Evolutionary conservation across 352 stramenopile species (phyloP).

Genomic region (Globisporangium rhizosaccharum): DNA sequence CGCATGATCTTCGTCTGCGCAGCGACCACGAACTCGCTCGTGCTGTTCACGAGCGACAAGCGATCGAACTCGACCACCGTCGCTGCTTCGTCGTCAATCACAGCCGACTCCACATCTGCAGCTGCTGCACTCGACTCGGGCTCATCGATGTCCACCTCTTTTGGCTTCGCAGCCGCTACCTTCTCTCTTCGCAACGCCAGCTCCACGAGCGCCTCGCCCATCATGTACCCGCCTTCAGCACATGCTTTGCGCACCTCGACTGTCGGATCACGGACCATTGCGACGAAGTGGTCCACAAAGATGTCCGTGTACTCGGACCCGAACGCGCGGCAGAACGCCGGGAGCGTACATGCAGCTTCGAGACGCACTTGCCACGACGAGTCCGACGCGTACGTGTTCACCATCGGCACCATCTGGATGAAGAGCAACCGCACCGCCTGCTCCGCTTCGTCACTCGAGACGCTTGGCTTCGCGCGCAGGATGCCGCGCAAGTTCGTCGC

Average conservation of each 20-base stretch:
- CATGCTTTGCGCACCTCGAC: slow-evolving; percentile 80
- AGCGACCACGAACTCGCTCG: slow-evolving; percentile 38
- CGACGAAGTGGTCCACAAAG: slow-evolving; percentile 86
- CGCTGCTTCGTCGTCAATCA: not conserved
- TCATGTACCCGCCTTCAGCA: slow-evolving; percentile 54
- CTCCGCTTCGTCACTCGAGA: slow-evolving; percentile 31
- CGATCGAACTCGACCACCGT: slow-evolving; percentile 19
- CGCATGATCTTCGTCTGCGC: slow-evolving; percentile 77
- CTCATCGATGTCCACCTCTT: slow-evolving; percentile 1
- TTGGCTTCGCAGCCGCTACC: not conserved
- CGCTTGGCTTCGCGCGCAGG: slow-evolving; percentile 20
- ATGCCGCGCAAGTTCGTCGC: slow-evolving; percentile 54
- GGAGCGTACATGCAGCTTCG: slow-evolving; percentile 67
- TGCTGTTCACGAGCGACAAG: slow-evolving; percentile 14
- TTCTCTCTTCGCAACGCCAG: slow-evolving; percentile 31
- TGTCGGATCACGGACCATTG: slow-evolving; percentile 75
- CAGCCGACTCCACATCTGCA: not conserved
- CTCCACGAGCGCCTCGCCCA: slow-evolving; percentile 56
- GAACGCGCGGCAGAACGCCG: slow-evolving; percentile 72
- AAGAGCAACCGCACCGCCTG: slow-evolving; percentile 61
- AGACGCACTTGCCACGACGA: slow-evolving; percentile 86
- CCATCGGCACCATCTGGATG: slow-evolving; percentile 81
- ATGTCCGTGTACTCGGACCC: slow-evolving; percentile 77
- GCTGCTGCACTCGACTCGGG: not conserved
- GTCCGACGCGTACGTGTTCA: slow-evolving; percentile 86